Evolutionary conservation across 2,329 filamentous ascomycete species (phyloP), one percentile per base, ranked within the genome.

Genomic region (Dactylellina parvicollis): DNA sequence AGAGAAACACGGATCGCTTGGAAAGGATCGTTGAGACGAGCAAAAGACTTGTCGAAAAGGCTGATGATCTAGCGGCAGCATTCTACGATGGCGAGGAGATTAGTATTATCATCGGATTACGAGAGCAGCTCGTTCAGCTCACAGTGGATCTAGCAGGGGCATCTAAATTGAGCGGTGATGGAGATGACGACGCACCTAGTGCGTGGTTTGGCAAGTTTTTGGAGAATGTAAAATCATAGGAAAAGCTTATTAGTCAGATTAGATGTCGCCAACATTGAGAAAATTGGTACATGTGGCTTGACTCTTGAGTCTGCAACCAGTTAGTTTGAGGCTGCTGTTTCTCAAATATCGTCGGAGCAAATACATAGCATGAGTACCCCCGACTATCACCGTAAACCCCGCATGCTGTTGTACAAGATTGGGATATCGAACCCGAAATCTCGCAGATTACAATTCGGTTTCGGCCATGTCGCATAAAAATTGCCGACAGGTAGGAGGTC

Each of bases 141-240:
- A 60, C 69, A 3, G 40, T 24, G 24, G 55, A 61, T 14, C 20
- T 73, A 10, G 69, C 69, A 20, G 60, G 56, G 30, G 54, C 60
- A 26, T 65, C 52, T 32, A 52, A 44, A 26, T 30, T 59, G 18
- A 34, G 44, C n/a, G 26, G 54, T 12, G 60, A 60, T 1, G 69
- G 40, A 14, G 26, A n/a, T 14, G 69, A 73, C 0, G 69, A 73
- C 24, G 22, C 60, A 32, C 69, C 69, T 2, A 73, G 54, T 20
- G 55, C 54, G 9, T 73, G 69, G 69, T 73, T 73, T 38, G 60
- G 54, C 9, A 73, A 73, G 54, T 73, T 73, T 56, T 36, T 73
- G 2, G 69, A 66, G 30, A 73, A 73, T 36, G 49, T 73, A 44
- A 57, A 36, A 10, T 34, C n/a, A 34, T 60, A 47, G 28, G 28